Base-by-base conservation (phyloP, 2,329 filamentous ascomycete species). In the Periconia sp. region DNA sequence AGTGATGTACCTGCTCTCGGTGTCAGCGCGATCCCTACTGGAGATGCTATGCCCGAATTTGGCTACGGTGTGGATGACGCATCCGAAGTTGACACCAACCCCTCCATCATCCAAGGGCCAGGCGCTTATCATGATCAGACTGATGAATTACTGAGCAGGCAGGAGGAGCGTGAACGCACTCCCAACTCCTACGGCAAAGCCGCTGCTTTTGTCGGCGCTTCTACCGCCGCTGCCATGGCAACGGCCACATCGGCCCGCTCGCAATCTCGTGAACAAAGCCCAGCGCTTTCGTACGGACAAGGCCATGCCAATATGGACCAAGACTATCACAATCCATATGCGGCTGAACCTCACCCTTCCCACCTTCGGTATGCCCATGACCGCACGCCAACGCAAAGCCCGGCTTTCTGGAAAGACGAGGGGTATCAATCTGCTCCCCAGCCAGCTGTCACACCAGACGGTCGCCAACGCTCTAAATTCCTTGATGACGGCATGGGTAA, bases 361-460 rank as follows among this genome's bases (percentile, higher is more conserved):
- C 61, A 70, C 37, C 44, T 41, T 20, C 41, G 35, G 23, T 53
- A 53, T 40, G 49, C 46, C 2, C 65, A 62, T 49, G 65, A 65
- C 55, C 64, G 62, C 47, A 71, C 66, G 50, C 71, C 67, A 44
- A 70, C 74, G 82, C 65, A 64, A 46, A 70, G 60, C 76, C 84
- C 72, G 81, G 86, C 68, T 82, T 84, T 46, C 72, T 79, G 63
- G 83, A 80, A 82, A 54, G 84, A 97, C 68, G 93, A 97, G 77
- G 93, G 92, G 8, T 97, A 97, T 75, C 92, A 93, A 60, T 96
- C 93, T 20, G 91, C 84, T 62, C 82, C 82, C 33, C 84, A 85
- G 65, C 82, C 79, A 57, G 76, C 70, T 23, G 66, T 76, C 54
- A 79, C 77, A 27, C 78, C 78, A 50, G 73, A 77, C 23, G 68